Base-by-base conservation (phyloP, 1,284 basidiomycete species). In the Cutaneotrichosporon sp. region DNA sequence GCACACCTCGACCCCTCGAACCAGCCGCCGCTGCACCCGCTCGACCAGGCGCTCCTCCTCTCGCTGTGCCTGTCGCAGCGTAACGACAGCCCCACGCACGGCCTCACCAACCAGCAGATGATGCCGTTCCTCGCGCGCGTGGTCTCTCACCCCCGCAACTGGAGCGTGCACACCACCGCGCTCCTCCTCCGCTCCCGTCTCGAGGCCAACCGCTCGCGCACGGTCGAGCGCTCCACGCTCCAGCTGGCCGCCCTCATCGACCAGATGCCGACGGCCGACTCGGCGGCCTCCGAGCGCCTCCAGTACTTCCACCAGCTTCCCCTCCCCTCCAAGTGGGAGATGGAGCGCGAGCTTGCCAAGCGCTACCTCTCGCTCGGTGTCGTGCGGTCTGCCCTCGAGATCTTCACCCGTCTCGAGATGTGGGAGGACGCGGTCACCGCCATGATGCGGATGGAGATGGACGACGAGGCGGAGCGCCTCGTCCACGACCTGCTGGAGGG, bases 381-480 rank as follows among this genome's bases (percentile, higher is more conserved):
- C 59, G 83, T 90, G 60, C 87, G 88, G 69, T 92, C 90, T 3
- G 92, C 94, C 1, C 81, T 97, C 54, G 92, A 91, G 76, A 93
- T 97, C 61, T 97, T 93, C 75, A 89, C 92, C 77, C 84, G 90
- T 49, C 82, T 95, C 60, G 92, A 97, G 80, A 93, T 97, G 92
- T 97, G 93, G 93, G 94, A 95, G 80, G 91, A 97, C 66, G 93
- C 90, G 9, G 91, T 92, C 27, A 84, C 85, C 64, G 97, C 94
- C 76, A 89, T 89, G 82, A 87, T 88, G 65, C 82, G 87, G 27
- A 84, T 95, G 79, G 94, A 95, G 67, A 82, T 85, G 61, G 85
- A 85, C 13, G 89, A 90, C 60, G 87, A 87, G 72, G 95, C 88
- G 1, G 83, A 92, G 63, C 76, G 82, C 1, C 86, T 97, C 72